Evolutionary conservation across 805 yeast genomes (phyloP).

Genomic region (Naumovozyma dairenensis): DNA sequence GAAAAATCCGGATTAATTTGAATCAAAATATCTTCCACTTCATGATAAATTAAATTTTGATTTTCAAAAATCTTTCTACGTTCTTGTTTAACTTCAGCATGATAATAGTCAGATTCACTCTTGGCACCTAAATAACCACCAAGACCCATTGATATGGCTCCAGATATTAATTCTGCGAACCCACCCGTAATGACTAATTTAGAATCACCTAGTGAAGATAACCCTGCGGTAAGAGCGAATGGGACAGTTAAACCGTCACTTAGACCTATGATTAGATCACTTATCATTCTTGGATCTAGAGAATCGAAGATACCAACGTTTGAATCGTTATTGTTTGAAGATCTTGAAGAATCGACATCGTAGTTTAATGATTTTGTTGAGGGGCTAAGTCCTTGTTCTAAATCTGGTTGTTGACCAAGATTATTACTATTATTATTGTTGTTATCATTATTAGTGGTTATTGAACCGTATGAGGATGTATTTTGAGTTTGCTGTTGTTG

Average conservation of each 20-base stretch:
- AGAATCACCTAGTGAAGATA: constrained; percentile 81
- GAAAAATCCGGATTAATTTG: constrained; percentile 52
- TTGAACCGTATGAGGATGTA: background rate
- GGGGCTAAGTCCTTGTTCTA: background rate
- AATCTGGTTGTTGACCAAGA: background rate
- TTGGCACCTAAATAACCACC: constrained; percentile 96
- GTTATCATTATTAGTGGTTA: background rate
- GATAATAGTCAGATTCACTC: constrained; percentile 70
- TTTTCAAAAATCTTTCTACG: constrained; percentile 56
- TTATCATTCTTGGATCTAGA: constrained; percentile 85
- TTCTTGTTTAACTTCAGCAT: constrained; percentile 61
- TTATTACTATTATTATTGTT: too few species aligned
- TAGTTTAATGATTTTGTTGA: too few species aligned
- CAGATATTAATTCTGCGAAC: constrained; percentile 91
- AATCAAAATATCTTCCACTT: constrained; percentile 68
- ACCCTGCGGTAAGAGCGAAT: constrained; percentile 96
- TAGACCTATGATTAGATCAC: constrained; percentile 86
- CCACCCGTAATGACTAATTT: constrained; percentile 95
- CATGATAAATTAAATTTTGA: constrained; percentile 58
- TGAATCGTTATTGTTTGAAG: background rate
- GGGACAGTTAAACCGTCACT: constrained; percentile 97
- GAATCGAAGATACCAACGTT: constrained; percentile 35
- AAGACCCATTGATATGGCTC: constrained; percentile 95
- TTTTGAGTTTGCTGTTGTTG: background rate
- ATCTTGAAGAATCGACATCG: constrained; percentile 1